Percentiles rank a stretch among this genome's conserved stretches.
Evolutionary conservation across 495 filamentous ascomycete genomes (phyloP).

Genomic region (Xylaria intraflava): DNA sequence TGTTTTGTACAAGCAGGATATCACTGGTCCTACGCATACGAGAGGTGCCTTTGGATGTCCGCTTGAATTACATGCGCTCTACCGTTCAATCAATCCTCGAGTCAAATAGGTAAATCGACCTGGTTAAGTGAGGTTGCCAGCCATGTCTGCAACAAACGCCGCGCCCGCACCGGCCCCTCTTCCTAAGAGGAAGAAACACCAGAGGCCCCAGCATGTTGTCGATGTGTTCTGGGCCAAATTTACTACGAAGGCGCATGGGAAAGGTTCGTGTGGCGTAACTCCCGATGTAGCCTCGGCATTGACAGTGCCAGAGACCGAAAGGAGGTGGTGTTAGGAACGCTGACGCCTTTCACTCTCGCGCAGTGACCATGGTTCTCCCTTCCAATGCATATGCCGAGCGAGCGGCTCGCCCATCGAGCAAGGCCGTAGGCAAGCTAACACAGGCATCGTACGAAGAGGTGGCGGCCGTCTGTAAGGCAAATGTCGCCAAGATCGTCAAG

Average conservation of each 20-base stretch:
- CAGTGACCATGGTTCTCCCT: conserved; percentile 66
- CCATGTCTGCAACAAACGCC: no score
- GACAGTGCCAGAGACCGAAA: neutral
- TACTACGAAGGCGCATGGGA: conserved; percentile 55
- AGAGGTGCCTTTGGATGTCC: no score
- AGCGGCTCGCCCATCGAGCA: conserved; percentile 54
- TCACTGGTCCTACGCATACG: no score
- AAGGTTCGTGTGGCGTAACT: conserved; percentile 27
- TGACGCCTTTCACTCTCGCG: conserved; percentile 3
- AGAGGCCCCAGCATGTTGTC: conserved; percentile 62
- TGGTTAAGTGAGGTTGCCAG: no score
- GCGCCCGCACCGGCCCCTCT: no score
- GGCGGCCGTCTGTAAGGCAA: conserved; percentile 56
- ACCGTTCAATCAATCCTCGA: no score
- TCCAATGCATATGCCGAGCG: conserved; percentile 64
- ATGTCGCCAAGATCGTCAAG: conserved; percentile 73
- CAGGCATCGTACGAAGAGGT: conserved; percentile 70
- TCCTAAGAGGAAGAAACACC: conserved; percentile 27
- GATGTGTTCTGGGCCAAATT: conserved; percentile 78
- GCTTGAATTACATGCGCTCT: no score
- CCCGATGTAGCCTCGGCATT: neutral
- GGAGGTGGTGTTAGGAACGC: neutral
- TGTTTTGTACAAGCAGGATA: no score
- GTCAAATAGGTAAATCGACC: no score
- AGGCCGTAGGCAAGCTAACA: conserved; percentile 28